Base-by-base conservation (phyloP, 306 rosid species). In the Ziziphus jujuba region DNA sequence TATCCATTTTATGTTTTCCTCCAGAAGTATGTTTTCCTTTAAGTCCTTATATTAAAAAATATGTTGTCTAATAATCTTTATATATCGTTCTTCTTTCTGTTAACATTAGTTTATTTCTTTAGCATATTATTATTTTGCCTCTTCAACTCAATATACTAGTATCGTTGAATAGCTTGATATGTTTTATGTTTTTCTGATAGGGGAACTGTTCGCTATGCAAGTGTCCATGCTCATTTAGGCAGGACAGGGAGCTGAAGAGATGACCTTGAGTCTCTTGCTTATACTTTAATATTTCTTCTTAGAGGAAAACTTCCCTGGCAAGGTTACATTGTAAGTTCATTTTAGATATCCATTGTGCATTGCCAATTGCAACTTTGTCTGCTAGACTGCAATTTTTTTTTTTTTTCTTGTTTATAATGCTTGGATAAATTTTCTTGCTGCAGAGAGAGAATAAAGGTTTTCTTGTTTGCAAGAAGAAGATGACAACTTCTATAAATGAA, bases 301-400 rank as follows among this genome's bases (percentile, higher is more conserved):
- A 77, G 65, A 77, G 81, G 81, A 65, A 77, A 77, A 47, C 81
- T 77, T 65, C 81, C 81, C 8, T 77, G 81, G 81, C 81, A 77
- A 72, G 81, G 81, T 45, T 77, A 77, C 56, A 67, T 52, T 59
- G 81, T 77, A 52, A 71, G 84, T 75, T 45, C 48, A 65, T 62
- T 57, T 56, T 40, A 58, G 31, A 17, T 16, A 25, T 22, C 47
- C 47, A 14, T 48, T 22, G 28, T 60, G 49, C 38, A 21, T 59
- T 73, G 5, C 54, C 34, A 36, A 35, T 56, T 79, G 48, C 56
- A 28, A 17, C 47, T 59, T 66, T 20, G 23, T 19, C 15, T 57
- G 17, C 15, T 50, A 17, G 35, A 35, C 7, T 34, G 5, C 40
- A 22, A n/a, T 19, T 17, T 33, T n/a, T n/a, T 3, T n/a, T n/a